Evolutionary conservation across 208 protist genomes (phyloP).

Genomic region (Endotrypanum monterogeii): DNA sequence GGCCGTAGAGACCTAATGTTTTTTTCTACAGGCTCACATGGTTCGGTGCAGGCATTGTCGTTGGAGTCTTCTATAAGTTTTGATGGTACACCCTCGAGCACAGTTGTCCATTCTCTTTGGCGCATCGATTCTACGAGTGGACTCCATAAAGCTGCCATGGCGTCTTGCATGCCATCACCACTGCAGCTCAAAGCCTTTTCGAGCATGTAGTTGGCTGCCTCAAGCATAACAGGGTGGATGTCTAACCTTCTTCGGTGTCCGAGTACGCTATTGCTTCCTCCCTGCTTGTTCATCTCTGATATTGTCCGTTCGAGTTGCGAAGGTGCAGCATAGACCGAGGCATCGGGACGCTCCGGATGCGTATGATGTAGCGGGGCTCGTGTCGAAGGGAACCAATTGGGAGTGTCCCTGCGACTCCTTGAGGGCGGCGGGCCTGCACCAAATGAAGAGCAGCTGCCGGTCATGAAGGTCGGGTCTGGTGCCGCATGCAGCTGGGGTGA

Average conservation of each 20-base stretch:
- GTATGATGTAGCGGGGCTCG: background rate
- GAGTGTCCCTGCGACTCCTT: background rate
- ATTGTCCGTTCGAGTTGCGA: background rate
- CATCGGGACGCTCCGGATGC: background rate
- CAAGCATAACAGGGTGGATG: background rate
- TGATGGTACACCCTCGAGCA: constrained; percentile 20
- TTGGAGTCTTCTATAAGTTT: background rate
- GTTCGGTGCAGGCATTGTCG: background rate
- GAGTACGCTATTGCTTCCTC: background rate
- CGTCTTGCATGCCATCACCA: background rate
- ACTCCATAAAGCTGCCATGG: constrained; percentile 1
- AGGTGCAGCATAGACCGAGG: background rate
- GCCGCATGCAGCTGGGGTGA: background rate
- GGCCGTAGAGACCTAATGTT: constrained; percentile 23
- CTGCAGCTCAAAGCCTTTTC: background rate
- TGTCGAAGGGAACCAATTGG: background rate
- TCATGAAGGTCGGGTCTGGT: background rate
- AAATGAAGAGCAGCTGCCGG: background rate
- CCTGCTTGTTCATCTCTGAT: background rate
- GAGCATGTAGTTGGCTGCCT: constrained; percentile 3
- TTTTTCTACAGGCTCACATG: background rate
- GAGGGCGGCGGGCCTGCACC: background rate
- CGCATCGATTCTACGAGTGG: constrained; percentile 19
- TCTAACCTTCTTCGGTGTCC: background rate
- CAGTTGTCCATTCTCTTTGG: constrained; percentile 20